Conservation (phyloP, 2,329 filamentous ascomycete species). For the Sclerotiophoma versabilis region DNA sequence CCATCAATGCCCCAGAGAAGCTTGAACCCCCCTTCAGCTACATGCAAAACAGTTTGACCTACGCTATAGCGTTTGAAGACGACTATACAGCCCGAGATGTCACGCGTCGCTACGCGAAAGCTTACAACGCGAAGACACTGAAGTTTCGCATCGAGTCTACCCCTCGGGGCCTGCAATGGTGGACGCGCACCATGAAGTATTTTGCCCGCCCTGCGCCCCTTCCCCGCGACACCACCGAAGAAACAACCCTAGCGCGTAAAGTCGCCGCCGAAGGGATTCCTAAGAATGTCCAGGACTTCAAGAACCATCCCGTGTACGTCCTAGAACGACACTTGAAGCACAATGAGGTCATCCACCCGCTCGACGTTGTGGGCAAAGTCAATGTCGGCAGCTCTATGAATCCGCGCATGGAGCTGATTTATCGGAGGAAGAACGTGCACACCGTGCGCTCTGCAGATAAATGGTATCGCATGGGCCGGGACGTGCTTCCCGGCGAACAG, state of each 20-base stretch:
- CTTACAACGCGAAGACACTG: conserved; percentile 88
- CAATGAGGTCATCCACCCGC: conserved; percentile 81
- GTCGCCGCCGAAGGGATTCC: conserved; percentile 82
- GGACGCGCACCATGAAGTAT: conserved; percentile 57
- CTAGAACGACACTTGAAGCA: conserved; percentile 83
- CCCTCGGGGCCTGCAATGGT: conserved; percentile 64
- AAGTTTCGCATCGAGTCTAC: conserved; percentile 78
- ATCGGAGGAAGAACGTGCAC: conserved; percentile 81
- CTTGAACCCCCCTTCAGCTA: conserved; percentile 86
- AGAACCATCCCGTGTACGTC: conserved; percentile 76
- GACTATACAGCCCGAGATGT: conserved; percentile 83
- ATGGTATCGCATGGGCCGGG: conserved; percentile 88
- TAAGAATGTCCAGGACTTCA: conserved; percentile 84
- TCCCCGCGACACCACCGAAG: conserved; percentile 84
- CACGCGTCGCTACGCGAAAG: conserved; percentile 84
- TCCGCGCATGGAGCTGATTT: conserved; percentile 76
- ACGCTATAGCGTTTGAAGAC: conserved; percentile 84
- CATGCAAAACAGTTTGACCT: conserved; percentile 76
- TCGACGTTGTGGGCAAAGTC: conserved; percentile 77
- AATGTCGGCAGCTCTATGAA: conserved; percentile 67
- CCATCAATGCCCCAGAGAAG: conserved; percentile 75
- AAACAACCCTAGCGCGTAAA: conserved; percentile 73
- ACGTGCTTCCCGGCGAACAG: conserved; percentile 77
- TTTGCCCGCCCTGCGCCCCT: conserved; percentile 45
- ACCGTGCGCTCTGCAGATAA: conserved; percentile 79